Evolutionary conservation across 768 basidiomycete species (phyloP).

Genomic region (Xerocomellus amylosporus): DNA sequence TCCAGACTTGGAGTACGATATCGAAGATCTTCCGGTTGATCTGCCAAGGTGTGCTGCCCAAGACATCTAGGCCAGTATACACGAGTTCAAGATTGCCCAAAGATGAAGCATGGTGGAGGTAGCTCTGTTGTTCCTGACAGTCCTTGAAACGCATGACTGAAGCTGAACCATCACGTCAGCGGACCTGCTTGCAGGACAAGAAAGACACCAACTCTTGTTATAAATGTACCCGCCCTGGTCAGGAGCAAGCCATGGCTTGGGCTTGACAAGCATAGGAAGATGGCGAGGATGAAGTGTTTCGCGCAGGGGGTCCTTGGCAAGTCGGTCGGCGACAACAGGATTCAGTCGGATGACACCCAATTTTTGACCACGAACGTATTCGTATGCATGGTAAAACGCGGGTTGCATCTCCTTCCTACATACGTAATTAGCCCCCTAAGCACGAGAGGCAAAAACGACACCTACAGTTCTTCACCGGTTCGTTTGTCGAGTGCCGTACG

Average conservation of each 20-base stretch:
- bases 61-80: conserved; percentile 84
- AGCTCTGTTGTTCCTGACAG: conserved; percentile 74
- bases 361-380: conserved; percentile 90
- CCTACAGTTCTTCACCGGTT: conserved; percentile 63
- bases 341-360: conserved; percentile 91
- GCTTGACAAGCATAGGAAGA: conserved; percentile 92
- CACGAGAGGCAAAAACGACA: conserved; percentile 6
- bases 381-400: conserved; percentile 89
- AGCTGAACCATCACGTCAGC: conserved; percentile 37
- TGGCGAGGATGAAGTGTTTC: conserved; percentile 87
- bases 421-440: conserved; percentile 1
- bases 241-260: conserved; percentile 79
- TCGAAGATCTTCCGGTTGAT: conserved; percentile 81
- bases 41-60: conserved; percentile 87
- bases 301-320: conserved; percentile 69
- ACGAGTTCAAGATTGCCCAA: conserved; percentile 79
- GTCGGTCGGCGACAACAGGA: conserved; percentile 68
- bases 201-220: conserved; percentile 56
- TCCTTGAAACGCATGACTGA: conserved; percentile 92
- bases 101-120: conserved; percentile 71
- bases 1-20: conserved; percentile 79
- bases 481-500: conserved; percentile 55
- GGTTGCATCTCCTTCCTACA: conserved; percentile 74
- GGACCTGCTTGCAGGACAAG: background rate
- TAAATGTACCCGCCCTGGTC: conserved; percentile 82